Percentiles rank a stretch among this genome's conserved stretches.
Evolutionary conservation across 139 green algal species (phyloP).

Genomic region (Asterochloris erici): DNA sequence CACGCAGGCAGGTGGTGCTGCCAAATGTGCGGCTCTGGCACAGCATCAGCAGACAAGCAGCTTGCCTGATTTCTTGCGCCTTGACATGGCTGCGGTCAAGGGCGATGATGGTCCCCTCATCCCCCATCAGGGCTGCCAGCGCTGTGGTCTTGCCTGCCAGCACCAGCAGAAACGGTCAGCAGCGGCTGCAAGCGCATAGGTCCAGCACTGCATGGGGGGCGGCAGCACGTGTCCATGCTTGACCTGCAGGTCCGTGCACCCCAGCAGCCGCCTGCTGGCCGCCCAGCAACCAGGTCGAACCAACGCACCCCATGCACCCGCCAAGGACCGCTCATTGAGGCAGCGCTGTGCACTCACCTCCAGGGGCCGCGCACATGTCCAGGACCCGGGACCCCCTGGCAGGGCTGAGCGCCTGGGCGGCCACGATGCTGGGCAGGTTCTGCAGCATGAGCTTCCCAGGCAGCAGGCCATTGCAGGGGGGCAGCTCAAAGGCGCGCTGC

Average conservation of each 20-base stretch:
- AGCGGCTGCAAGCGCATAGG: too few species aligned
- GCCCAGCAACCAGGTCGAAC: too few species aligned
- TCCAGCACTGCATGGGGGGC: too few species aligned
- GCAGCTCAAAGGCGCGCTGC: slow-evolving; percentile 52
- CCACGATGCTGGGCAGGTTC: slow-evolving; percentile 72
- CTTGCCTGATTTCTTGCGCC: slow-evolving; percentile 31
- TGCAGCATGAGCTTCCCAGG: slow-evolving; percentile 66
- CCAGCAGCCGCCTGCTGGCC: too few species aligned
- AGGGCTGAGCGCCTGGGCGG: slow-evolving; percentile 55
- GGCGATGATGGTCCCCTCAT: slow-evolving; percentile 68
- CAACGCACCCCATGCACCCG: too few species aligned
- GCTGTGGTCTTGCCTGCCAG: slow-evolving; percentile 81
- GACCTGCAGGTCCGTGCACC: too few species aligned
- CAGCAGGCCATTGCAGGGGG: slow-evolving; percentile 44
- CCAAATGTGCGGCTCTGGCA: not conserved
- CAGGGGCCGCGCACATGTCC: slow-evolving; percentile 94
- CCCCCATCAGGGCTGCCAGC: slow-evolving; percentile 79
- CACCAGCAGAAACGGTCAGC: too few species aligned
- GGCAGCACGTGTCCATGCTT: too few species aligned
- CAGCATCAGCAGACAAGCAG: not conserved
- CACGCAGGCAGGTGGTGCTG: not conserved
- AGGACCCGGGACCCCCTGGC: slow-evolving; percentile 55
- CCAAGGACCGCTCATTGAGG: too few species aligned
- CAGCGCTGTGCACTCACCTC: slow-evolving; percentile 22
- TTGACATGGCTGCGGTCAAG: slow-evolving; percentile 86